A percentile compares a stretch with the other conserved stretches of the same genome.
These are phyloP conservation scores for Triangularia setosa DNA, from an alignment of 2,329 filamentous ascomycete genomes.

Conservation along the genomic window DNA sequence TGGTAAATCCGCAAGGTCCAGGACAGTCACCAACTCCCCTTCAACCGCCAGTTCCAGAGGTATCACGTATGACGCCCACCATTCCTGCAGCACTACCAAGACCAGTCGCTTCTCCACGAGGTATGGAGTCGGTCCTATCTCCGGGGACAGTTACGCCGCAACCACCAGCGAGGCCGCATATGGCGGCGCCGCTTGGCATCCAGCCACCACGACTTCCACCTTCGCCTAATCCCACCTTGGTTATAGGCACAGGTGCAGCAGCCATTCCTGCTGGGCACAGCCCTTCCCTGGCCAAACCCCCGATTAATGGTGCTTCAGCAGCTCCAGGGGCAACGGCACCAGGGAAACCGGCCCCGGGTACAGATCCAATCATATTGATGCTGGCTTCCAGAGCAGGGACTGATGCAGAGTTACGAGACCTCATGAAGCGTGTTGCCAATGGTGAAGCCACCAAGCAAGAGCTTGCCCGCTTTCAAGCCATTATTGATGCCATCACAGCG, in stretches of 20 bases:
- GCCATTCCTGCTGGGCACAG: conserved; percentile 21
- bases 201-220: conserved; percentile 29
- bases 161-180: conserved; percentile 11
- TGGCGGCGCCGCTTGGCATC: not conserved
- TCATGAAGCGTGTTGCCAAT: conserved; percentile 80
- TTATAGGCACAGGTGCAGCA: conserved; percentile 9
- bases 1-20: conserved; percentile 9
- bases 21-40: conserved; percentile 10
- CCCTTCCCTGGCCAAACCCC: conserved; percentile 11
- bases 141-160: conserved; percentile 18
- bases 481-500: conserved; percentile 73
- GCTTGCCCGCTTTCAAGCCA: conserved; percentile 70
- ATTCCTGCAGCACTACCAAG: conserved; percentile 8
- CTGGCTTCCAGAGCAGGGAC: conserved; percentile 71
- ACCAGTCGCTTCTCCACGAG: conserved; percentile 28
- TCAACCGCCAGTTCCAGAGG: not conserved
- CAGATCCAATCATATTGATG: conserved; percentile 76
- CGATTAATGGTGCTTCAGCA: conserved; percentile 19
- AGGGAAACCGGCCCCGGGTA: conserved; percentile 30
- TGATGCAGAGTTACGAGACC: conserved; percentile 66
- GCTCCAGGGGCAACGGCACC: conserved; percentile 26
- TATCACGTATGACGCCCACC: conserved; percentile 1
- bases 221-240: conserved; percentile 19
- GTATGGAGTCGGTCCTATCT: conserved; percentile 30
- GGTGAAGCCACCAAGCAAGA: conserved; percentile 69